These are phyloP conservation scores for Xylaria multiplex DNA, from an alignment of 2,329 filamentous ascomycete genomes.

Conservation along the genomic window DNA sequence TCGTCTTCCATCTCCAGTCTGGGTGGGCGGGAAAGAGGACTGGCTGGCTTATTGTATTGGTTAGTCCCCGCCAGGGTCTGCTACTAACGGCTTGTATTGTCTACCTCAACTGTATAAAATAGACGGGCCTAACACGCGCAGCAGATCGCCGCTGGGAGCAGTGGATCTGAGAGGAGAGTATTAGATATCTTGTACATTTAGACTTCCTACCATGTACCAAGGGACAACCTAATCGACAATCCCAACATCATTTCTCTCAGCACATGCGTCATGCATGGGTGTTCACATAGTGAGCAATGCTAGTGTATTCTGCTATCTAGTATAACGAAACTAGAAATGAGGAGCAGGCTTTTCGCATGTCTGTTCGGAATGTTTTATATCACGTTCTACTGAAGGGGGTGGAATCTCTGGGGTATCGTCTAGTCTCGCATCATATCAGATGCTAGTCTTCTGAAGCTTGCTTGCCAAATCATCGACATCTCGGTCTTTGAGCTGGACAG, in stretches of 20 bases:
- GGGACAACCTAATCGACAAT: slow-evolving; percentile 25
- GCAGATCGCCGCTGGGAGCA: slow-evolving; percentile 12
- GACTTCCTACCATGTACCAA: slow-evolving; percentile 25
- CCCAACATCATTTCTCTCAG: slow-evolving; percentile 19
- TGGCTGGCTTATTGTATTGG: slow-evolving; percentile 13
- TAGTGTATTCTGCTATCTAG: slow-evolving; percentile 7
- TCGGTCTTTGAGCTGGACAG: slow-evolving; percentile 75
- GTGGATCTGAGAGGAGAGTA: slow-evolving; percentile 26
- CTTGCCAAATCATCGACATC: slow-evolving; percentile 84
- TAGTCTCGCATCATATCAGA: slow-evolving; percentile 51
- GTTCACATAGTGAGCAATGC: neutral
- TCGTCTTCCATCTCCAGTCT: neutral
- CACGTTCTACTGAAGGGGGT: slow-evolving; percentile 15
- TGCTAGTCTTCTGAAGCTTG: slow-evolving; percentile 75
- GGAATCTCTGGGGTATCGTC: slow-evolving; percentile 33
- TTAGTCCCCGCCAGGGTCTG: slow-evolving; percentile 20
- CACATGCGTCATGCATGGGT: neutral
- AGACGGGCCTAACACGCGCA: slow-evolving; percentile 19
- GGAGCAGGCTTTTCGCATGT: neutral
- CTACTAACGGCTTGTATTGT: slow-evolving; percentile 24
- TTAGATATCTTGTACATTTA: slow-evolving; percentile 37
- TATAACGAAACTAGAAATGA: slow-evolving; percentile 5
- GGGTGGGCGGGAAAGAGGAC: neutral
- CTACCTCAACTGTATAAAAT: slow-evolving; percentile 33
- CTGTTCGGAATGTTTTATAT: slow-evolving; percentile 2